Evolutionary conservation across 805 yeast genomes (phyloP), one percentile per base, ranked within the genome.

Genomic region (Hanseniaspora clermontiae): DNA sequence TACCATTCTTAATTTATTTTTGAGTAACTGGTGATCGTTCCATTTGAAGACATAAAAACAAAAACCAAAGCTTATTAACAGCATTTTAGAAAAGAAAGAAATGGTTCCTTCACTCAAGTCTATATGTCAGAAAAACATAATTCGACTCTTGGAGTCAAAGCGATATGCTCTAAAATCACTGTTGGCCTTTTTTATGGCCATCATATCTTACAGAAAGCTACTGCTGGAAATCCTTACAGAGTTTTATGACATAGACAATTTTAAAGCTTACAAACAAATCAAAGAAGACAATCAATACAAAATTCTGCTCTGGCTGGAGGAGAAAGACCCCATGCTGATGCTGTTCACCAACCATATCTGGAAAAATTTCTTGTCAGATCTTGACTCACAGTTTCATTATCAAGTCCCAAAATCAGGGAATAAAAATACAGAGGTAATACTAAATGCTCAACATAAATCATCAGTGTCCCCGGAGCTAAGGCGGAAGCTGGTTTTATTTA

Each of bases 101-200:
- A 38, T 24, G 36, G 19, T 37, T 24, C 14, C n/a, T 10, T 31
- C 29, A 11, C 37, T 49, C 10, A 27, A 36, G 34, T 15, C 39
- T 12, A 48, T 54, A 8, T 47, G 51, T 15, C 37, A 32, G 47
- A 40, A 29, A 15, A 54, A 47, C 14, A 47, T 47, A 3, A n/a
- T 46, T 15, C 24, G 9, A 15, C 27, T 12, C 58, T 8, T 52
- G 57, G 47, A 36, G 45, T 6, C 62, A 63, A 17, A 54, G 40
- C 9, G 66, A 62, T 32, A 51, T 61, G 20, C 51, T 64, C 19
- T 58, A 58, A 38, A 45, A 36, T 12, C 57, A 6, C 8, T 51
- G 20, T 43, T 36, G 19, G 20, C 32, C 5, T 24, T 51, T 27
- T 51, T 51, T 24, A 36, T 11, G 8, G 46, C 55, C 24, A 32